phyloP scores from a whole-genome alignment of 495 filamentous ascomycete species.

The Aspergillus baeticus region DNA sequence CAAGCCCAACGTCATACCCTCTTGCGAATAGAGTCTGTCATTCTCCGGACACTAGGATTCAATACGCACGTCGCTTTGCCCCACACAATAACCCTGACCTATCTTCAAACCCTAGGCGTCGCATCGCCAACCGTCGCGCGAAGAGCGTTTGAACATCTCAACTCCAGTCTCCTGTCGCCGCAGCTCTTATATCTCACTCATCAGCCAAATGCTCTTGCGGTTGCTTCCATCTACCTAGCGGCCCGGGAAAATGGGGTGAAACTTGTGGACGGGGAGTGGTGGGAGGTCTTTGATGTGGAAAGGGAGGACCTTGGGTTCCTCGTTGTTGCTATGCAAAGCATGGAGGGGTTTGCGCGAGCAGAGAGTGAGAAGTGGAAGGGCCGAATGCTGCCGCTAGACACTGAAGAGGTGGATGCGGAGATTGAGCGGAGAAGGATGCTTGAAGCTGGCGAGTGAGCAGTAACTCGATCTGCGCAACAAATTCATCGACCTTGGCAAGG shows the following conservation, averaged over 20 bases:
- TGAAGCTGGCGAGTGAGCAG: slow-evolving; percentile 46
- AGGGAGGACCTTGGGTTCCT: slow-evolving; percentile 93
- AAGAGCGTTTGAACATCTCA: slow-evolving; percentile 72
- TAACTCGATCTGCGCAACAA: not conserved
- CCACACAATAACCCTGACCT: slow-evolving; percentile 86
- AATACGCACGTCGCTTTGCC: slow-evolving; percentile 81
- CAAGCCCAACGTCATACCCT: slow-evolving; percentile 59
- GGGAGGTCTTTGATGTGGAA: slow-evolving; percentile 98
- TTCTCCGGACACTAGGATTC: slow-evolving; percentile 76
- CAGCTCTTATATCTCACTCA: slow-evolving; percentile 90
- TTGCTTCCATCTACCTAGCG: slow-evolving; percentile 85
- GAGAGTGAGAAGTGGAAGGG: slow-evolving; percentile 51
- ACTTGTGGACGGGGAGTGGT: slow-evolving; percentile 83
- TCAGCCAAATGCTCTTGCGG: slow-evolving; percentile 81
- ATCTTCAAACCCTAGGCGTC: slow-evolving; percentile 81
- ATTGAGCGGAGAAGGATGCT: slow-evolving; percentile 59
- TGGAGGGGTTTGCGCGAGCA: slow-evolving; percentile 65
- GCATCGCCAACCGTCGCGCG: slow-evolving; percentile 51
- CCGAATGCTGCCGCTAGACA: slow-evolving; percentile 39
- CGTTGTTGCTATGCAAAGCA: slow-evolving; percentile 80
- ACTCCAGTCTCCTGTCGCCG: slow-evolving; percentile 78
- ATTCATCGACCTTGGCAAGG: not conserved
- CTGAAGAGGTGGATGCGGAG: slow-evolving; percentile 58
- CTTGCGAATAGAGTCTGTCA: slow-evolving; percentile 67
- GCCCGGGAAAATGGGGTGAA: slow-evolving; percentile 75